Evolutionary conservation across 2,329 filamentous ascomycete genomes (phyloP).

Genomic region (Podosphaera xanthii): DNA sequence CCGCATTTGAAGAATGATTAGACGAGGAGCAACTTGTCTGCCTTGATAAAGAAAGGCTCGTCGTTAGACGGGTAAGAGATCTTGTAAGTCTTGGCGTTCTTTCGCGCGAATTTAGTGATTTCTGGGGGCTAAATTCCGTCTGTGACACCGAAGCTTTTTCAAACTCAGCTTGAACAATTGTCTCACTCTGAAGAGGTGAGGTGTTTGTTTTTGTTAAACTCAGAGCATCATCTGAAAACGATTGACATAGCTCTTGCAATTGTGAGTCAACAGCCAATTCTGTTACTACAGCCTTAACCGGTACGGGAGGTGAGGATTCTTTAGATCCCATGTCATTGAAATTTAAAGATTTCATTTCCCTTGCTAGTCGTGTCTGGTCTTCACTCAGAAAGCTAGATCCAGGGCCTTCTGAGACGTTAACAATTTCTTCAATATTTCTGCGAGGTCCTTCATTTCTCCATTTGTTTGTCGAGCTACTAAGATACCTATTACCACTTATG

Average conservation of each 20-base stretch:
- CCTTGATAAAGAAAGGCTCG: background rate
- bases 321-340: conserved; percentile 6
- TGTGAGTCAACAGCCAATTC: background rate
- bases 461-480: conserved; percentile 10
- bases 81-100: background rate
- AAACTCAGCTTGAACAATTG: background rate
- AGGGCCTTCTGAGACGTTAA: conserved; percentile 4
- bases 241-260: background rate
- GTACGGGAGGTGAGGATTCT: conserved; percentile 14
- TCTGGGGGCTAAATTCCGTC: background rate
- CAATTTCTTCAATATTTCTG: conserved; percentile 11
- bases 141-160: background rate
- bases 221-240: background rate
- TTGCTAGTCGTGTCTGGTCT: background rate
- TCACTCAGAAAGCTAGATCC: conserved; percentile 1
- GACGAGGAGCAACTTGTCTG: conserved; percentile 24
- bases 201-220: background rate
- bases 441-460: conserved; percentile 9
- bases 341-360: conserved; percentile 4
- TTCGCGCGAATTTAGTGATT: background rate
- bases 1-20: conserved; percentile 56
- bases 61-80: background rate
- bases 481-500: conserved; percentile 6
- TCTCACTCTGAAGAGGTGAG: background rate
- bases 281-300: background rate